phyloP scores from a whole-genome alignment of 2,329 filamentous ascomycete genomes.

The Pestalotiopsis sp. region DNA sequence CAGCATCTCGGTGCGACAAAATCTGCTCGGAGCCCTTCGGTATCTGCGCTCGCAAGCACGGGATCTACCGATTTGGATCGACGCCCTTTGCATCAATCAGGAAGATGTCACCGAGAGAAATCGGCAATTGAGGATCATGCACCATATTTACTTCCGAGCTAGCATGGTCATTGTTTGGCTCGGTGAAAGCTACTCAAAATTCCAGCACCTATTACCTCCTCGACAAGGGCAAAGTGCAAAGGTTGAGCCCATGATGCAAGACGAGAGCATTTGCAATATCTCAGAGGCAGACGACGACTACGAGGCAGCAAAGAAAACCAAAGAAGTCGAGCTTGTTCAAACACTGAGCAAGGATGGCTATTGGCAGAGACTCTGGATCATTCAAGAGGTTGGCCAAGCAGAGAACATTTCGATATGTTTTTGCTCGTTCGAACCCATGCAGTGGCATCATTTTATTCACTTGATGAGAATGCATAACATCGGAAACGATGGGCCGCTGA shows the following conservation, averaged over 20 bases:
- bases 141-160: conserved; percentile 23
- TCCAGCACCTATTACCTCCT: neutral
- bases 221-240: neutral
- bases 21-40: conserved; percentile 18
- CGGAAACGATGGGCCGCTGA: conserved; percentile 16
- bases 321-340: conserved; percentile 9
- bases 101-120: conserved; percentile 20
- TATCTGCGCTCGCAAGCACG: conserved; percentile 14
- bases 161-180: conserved; percentile 22
- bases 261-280: neutral
- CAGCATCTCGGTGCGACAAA: conserved; percentile 12
- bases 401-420: conserved; percentile 24
- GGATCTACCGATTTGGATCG: conserved; percentile 19
- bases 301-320: neutral
- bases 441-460: conserved; percentile 20
- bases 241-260: neutral
- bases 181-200: conserved; percentile 12
- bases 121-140: conserved; percentile 23
- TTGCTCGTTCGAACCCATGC: conserved; percentile 12
- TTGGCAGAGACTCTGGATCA: conserved; percentile 25
- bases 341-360: conserved; percentile 19
- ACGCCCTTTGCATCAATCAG: conserved; percentile 28
- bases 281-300: neutral
- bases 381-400: conserved; percentile 30
- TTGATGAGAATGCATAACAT: conserved; percentile 16